These are phyloP conservation scores for Podila epicladia DNA, from an alignment of 192 early-diverging fungal genomes.

Conservation along the genomic window DNA sequence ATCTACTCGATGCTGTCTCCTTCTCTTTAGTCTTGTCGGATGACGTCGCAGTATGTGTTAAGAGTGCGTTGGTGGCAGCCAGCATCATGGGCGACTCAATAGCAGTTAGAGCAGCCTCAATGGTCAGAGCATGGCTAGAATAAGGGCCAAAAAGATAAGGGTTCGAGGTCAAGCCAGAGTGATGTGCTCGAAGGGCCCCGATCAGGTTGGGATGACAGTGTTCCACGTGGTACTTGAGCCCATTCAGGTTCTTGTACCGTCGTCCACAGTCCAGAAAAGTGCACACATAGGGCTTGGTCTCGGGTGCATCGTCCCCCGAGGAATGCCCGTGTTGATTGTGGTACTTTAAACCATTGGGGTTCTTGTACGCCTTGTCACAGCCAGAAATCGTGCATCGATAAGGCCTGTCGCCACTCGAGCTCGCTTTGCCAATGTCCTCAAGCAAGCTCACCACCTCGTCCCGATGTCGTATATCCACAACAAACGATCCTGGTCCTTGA, in stretches of 20 bases:
- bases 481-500: not conserved
- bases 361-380: slow-evolving; percentile 97
- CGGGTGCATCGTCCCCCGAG: slow-evolving; percentile 28
- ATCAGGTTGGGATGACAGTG: slow-evolving; percentile 54
- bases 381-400: slow-evolving; percentile 88
- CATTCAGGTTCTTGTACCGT: slow-evolving; percentile 82
- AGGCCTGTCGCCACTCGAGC: slow-evolving; percentile 68
- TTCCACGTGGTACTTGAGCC: slow-evolving; percentile 78
- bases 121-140: slow-evolving; percentile 11
- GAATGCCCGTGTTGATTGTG: slow-evolving; percentile 95
- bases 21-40: not conserved
- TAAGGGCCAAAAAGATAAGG: slow-evolving; percentile 18
- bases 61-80: slow-evolving; percentile 24
- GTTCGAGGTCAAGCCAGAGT: slow-evolving; percentile 10
- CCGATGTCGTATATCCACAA: not conserved
- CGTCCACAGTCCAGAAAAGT: slow-evolving; percentile 70
- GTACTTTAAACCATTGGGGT: slow-evolving; percentile 98
- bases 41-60: not conserved
- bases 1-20: not conserved
- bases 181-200: slow-evolving; percentile 18
- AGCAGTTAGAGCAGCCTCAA: slow-evolving; percentile 16
- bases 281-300: slow-evolving; percentile 71
- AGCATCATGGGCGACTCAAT: slow-evolving; percentile 28
- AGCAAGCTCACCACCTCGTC: slow-evolving; percentile 1
- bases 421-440: slow-evolving; percentile 1